These are phyloP conservation scores for Arthrobotrys musiformis DNA, from an alignment of 2,329 filamentous ascomycete genomes.

Conservation along the genomic window DNA sequence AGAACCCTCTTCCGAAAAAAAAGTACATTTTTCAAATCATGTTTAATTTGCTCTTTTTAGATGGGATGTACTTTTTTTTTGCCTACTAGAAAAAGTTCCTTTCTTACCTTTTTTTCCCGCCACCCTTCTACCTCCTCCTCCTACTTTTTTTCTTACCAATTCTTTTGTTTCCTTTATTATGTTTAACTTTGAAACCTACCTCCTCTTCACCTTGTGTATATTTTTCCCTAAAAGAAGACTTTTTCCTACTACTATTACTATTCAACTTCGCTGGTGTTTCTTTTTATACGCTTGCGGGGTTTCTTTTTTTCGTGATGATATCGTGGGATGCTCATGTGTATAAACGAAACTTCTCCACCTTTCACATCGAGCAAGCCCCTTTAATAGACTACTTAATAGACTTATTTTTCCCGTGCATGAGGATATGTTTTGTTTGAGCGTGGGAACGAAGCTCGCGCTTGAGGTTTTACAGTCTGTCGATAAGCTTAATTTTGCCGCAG, in stretches of 20 bases:
- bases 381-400: background rate
- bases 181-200: constrained; percentile 49
- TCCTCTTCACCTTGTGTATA: constrained; percentile 55
- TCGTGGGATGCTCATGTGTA: constrained; percentile 25
- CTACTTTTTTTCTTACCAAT: constrained; percentile 33
- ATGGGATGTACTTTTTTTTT: constrained; percentile 55
- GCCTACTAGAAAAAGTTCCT: constrained; percentile 52
- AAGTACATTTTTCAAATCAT: constrained; percentile 53
- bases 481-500: background rate
- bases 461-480: background rate
- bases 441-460: too few relatives aligned
- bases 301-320: background rate
- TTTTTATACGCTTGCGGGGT: background rate
- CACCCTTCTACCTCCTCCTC: constrained; percentile 12
- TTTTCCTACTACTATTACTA: constrained; percentile 38
- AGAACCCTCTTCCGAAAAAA: constrained; percentile 41
- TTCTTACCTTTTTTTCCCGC: constrained; percentile 20
- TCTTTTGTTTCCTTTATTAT: constrained; percentile 42
- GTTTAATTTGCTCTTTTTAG: constrained; percentile 55
- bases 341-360: constrained; percentile 36
- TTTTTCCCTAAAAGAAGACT: constrained; percentile 48
- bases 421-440: too few relatives aligned
- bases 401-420: too few relatives aligned
- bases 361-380: background rate
- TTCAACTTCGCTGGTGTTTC: background rate